Evolutionary conservation across 805 yeast genomes (phyloP).

Genomic region (Nakazawaea populi): DNA sequence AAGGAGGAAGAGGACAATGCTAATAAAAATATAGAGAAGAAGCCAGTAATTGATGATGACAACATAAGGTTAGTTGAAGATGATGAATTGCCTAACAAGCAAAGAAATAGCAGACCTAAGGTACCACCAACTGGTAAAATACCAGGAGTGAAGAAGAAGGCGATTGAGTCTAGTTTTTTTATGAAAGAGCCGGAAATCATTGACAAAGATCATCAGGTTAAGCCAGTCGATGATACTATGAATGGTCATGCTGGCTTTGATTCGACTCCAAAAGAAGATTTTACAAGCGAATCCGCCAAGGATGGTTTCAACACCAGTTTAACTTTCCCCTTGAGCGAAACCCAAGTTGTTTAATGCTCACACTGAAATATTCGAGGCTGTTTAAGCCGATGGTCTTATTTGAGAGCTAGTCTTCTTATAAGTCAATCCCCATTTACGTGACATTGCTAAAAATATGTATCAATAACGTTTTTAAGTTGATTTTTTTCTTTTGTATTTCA

Average conservation of each 20-base stretch:
- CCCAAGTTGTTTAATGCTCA: background rate
- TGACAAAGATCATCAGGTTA: background rate
- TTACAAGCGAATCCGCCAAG: background rate
- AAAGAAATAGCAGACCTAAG: constrained; percentile 67
- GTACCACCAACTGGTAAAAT: constrained; percentile 91
- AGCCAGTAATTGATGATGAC: constrained; percentile 33
- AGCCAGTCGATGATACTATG: background rate
- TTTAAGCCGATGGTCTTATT: too few species aligned
- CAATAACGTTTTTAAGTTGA: background rate
- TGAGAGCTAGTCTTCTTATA: background rate
- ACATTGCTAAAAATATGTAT: too few species aligned
- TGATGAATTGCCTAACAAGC: constrained; percentile 78
- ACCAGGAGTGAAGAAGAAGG: constrained; percentile 58
- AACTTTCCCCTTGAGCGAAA: constrained; percentile 2
- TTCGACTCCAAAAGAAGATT: background rate
- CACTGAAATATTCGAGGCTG: too few species aligned
- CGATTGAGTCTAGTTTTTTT: constrained; percentile 46
- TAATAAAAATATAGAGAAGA: constrained; percentile 16
- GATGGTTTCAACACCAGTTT: constrained; percentile 3
- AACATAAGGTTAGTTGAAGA: constrained; percentile 62
- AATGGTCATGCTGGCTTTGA: background rate
- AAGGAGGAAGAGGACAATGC: constrained; percentile 23
- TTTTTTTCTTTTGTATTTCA: background rate
- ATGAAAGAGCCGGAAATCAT: constrained; percentile 23
- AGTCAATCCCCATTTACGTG: too few species aligned